These are phyloP conservation scores for Tetradesmus obliquus DNA, from an alignment of 139 green algal genomes.

Conservation along the genomic window DNA sequence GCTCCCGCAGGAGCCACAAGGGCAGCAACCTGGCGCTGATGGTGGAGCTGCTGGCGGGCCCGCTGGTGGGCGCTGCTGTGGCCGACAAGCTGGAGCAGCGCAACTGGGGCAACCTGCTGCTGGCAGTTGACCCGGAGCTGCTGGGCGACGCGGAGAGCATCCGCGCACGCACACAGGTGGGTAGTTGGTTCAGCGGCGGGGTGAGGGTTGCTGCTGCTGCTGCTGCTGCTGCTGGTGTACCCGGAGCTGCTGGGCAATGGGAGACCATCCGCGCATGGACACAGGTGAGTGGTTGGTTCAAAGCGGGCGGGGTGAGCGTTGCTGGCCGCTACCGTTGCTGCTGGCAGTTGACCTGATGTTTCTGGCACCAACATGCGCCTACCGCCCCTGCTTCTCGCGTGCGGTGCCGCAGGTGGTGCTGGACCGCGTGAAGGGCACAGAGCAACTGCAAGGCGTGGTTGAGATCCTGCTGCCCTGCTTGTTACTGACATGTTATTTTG, in stretches of 20 bases:
- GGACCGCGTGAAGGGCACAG: slow-evolving; percentile 70
- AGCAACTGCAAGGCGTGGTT: slow-evolving; percentile 58
- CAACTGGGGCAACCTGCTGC: slow-evolving; percentile 87
- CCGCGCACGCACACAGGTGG: slow-evolving; percentile 48
- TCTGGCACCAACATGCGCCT: too few species aligned
- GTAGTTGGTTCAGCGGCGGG: background rate
- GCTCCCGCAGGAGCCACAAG: slow-evolving; percentile 63
- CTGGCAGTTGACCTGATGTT: too few species aligned
- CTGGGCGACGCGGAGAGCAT: slow-evolving; percentile 62
- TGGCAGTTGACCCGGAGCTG: slow-evolving; percentile 75
- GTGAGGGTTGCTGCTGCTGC: background rate
- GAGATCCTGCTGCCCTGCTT: slow-evolving; percentile 78
- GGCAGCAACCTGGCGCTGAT: slow-evolving; percentile 79
- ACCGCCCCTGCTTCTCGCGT: too few species aligned
- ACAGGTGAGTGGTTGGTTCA: slow-evolving; percentile 21
- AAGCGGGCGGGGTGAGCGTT: background rate
- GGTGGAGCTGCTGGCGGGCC: slow-evolving; percentile 83
- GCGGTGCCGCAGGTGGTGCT: slow-evolving; percentile 47
- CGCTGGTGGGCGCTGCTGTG: slow-evolving; percentile 78
- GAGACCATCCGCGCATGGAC: slow-evolving; percentile 51
- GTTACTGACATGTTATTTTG: background rate
- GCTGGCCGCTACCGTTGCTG: too few species aligned
- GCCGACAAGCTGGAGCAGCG: slow-evolving; percentile 74
- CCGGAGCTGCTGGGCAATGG: too few species aligned
- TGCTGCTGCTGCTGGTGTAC: background rate